phyloP scores from a whole-genome alignment of 805 yeast genomes.

The Candida endomychidarum region DNA sequence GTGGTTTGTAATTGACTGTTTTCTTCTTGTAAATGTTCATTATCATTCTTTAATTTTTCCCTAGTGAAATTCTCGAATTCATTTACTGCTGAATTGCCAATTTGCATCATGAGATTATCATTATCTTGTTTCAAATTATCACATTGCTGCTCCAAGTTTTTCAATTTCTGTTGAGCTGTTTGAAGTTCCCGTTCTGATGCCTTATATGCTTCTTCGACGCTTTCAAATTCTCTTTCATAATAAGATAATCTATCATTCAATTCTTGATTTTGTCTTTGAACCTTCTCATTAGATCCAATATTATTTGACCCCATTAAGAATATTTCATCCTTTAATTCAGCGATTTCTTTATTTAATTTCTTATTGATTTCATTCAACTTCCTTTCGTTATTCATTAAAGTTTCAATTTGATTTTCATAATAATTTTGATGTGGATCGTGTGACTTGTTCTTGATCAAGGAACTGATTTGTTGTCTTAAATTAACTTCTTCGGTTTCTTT shows the following conservation, averaged over 20 bases:
- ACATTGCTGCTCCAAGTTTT: slow-evolving; percentile 20
- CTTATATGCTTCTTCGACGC: slow-evolving; percentile 23
- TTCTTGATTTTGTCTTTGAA: slow-evolving; percentile 22
- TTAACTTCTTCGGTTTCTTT: slow-evolving; percentile 24
- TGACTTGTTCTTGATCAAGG: slow-evolving; percentile 20
- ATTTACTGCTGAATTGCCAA: slow-evolving; percentile 20
- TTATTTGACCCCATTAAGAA: slow-evolving; percentile 19
- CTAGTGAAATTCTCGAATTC: slow-evolving; percentile 24
- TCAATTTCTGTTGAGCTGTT: slow-evolving; percentile 18
- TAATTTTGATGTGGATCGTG: slow-evolving; percentile 16
- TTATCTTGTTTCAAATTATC: slow-evolving; percentile 28
- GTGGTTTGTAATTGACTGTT: slow-evolving; percentile 28
- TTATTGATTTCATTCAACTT: slow-evolving; percentile 20
- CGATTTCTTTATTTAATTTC: slow-evolving; percentile 26
- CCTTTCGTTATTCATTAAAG: slow-evolving; percentile 21
- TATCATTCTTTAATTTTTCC: slow-evolving; percentile 25
- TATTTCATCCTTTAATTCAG: slow-evolving; percentile 26
- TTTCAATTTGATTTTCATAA: slow-evolving; percentile 26
- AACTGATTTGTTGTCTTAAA: slow-evolving; percentile 23
- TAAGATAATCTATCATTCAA: slow-evolving; percentile 25
- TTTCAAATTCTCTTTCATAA: slow-evolving; percentile 30
- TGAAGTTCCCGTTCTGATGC: slow-evolving; percentile 25
- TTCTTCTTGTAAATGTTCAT: slow-evolving; percentile 22
- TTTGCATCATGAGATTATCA: slow-evolving; percentile 23
- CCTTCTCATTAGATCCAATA: slow-evolving; percentile 10